These are phyloP conservation scores for Immersiella caudata DNA, from an alignment of 495 filamentous ascomycete species.

Conservation along the genomic window DNA sequence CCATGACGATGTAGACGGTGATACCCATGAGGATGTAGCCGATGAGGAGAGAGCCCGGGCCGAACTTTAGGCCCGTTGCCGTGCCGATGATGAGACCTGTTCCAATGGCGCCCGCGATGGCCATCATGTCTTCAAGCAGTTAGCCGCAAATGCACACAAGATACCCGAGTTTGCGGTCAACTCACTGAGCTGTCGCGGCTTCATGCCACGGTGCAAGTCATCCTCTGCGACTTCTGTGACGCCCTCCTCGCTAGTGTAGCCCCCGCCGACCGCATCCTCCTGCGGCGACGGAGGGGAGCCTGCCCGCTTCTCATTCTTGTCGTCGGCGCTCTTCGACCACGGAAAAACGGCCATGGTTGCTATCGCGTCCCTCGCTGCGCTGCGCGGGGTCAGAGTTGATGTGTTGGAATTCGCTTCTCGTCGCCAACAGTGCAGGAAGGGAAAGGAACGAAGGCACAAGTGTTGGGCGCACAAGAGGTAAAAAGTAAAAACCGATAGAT, in stretches of 20 bases:
- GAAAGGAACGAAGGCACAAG: not conserved
- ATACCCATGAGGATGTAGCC: slow-evolving; percentile 58
- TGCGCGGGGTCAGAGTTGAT: not conserved
- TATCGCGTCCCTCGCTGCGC: not conserved
- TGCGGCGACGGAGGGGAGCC: slow-evolving; percentile 23
- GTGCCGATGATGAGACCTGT: slow-evolving; percentile 53
- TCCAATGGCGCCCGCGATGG: slow-evolving; percentile 82
- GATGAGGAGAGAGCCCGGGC: slow-evolving; percentile 71
- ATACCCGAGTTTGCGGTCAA: not conserved
- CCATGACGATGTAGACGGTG: slow-evolving; percentile 52
- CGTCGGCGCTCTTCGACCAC: slow-evolving; percentile 15
- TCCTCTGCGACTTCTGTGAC: slow-evolving; percentile 26
- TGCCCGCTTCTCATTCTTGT: slow-evolving; percentile 32
- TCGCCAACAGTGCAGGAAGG: not conserved
- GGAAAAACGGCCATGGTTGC: slow-evolving; percentile 26
- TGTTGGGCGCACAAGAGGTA: too few species aligned
- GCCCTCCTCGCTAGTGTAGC: slow-evolving; percentile 26
- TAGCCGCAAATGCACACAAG: not conserved
- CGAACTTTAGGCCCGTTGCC: slow-evolving; percentile 31
- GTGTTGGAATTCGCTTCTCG: not conserved
- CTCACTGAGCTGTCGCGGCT: slow-evolving; percentile 41
- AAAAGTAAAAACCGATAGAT: not conserved
- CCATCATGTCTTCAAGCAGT: slow-evolving; percentile 58
- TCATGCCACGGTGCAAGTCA: slow-evolving; percentile 43
- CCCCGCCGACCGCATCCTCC: slow-evolving; percentile 4